A percentile compares a stretch with the other conserved stretches of the same genome.
Conservation (phyloP, 441 rosid genomes). For the Populus hybrid region DNA sequence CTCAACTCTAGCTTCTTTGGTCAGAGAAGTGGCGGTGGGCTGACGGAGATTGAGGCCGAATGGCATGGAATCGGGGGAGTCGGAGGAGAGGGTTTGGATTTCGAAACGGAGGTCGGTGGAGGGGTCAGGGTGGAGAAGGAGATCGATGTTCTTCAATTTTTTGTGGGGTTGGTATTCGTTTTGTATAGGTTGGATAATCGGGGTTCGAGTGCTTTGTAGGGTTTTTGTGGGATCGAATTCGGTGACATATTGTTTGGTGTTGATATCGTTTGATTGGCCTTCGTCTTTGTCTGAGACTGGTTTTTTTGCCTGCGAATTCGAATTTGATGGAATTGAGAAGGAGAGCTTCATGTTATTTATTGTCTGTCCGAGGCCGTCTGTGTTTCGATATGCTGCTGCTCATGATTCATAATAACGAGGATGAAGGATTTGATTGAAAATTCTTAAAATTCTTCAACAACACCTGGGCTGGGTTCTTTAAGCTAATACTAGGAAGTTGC, state of each 20-base stretch:
- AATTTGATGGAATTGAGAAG: constrained; percentile 57
- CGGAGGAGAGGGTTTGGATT: constrained; percentile 29
- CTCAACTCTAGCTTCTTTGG: constrained; percentile 25
- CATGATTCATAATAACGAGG: background rate
- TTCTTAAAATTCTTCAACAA: no score
- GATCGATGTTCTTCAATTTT: constrained; percentile 72
- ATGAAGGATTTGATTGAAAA: constrained; percentile 5
- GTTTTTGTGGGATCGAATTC: constrained; percentile 63
- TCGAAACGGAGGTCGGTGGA: constrained; percentile 50
- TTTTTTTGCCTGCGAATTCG: constrained; percentile 35
- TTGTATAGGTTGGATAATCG: constrained; percentile 62
- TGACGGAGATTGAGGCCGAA: constrained; percentile 68
- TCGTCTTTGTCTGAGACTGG: background rate
- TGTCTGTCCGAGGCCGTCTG: background rate
- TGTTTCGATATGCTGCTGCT: background rate
- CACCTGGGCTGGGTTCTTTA: no score
- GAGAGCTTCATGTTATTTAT: constrained; percentile 51
- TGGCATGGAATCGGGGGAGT: constrained; percentile 23
- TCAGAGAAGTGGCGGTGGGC: background rate
- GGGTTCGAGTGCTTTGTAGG: constrained; percentile 28
- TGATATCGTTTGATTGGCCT: constrained; percentile 16
- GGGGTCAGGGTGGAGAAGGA: constrained; percentile 37
- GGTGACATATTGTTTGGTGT: constrained; percentile 45
- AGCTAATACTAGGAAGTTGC: no score
- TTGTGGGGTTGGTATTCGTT: constrained; percentile 66